phyloP scores from a whole-genome alignment of 208 protist genomes.

The Trypanosoma conorhini region DNA sequence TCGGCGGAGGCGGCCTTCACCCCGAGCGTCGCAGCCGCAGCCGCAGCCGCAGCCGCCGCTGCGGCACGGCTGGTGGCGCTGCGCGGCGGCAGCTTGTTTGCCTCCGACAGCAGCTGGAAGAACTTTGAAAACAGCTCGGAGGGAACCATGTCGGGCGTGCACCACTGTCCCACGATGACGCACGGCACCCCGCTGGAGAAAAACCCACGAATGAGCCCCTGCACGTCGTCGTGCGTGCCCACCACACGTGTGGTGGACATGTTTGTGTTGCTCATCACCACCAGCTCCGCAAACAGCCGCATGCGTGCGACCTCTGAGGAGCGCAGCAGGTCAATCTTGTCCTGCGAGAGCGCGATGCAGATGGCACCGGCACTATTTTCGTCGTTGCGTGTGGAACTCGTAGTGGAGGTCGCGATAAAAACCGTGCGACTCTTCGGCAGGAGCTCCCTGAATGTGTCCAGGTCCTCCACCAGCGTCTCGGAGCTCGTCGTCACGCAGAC shows the following conservation, averaged over 20 bases:
- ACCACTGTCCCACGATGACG: slow-evolving; percentile 85
- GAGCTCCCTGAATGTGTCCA: slow-evolving; percentile 43
- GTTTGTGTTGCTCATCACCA: slow-evolving; percentile 83
- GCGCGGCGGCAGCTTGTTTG: slow-evolving; percentile 13
- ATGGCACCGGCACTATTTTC: slow-evolving; percentile 34
- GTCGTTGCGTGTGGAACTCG: slow-evolving; percentile 19
- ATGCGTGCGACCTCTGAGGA: slow-evolving; percentile 68
- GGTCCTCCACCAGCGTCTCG: slow-evolving; percentile 52
- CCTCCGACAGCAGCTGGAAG: slow-evolving; percentile 50
- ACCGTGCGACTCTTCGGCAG: slow-evolving; percentile 42
- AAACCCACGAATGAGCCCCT: slow-evolving; percentile 71
- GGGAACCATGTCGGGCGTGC: slow-evolving; percentile 89
- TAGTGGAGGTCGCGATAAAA: slow-evolving; percentile 32
- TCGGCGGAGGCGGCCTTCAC: not conserved
- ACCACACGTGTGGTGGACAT: slow-evolving; percentile 46
- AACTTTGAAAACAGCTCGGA: slow-evolving; percentile 74
- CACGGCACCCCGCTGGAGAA: slow-evolving; percentile 74
- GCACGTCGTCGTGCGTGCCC: slow-evolving; percentile 57
- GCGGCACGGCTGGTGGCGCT: not conserved
- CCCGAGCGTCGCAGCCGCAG: not conserved
- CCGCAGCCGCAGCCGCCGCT: not conserved
- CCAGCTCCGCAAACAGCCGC: slow-evolving; percentile 85
- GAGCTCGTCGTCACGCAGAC: slow-evolving; percentile 33
- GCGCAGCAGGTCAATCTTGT: slow-evolving; percentile 52
- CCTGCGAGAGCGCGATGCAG: slow-evolving; percentile 26